Evolutionary conservation across 1,139 yeast genomes (phyloP), one percentile per base, ranked within the genome.

Genomic region (Pichia sp.): DNA sequence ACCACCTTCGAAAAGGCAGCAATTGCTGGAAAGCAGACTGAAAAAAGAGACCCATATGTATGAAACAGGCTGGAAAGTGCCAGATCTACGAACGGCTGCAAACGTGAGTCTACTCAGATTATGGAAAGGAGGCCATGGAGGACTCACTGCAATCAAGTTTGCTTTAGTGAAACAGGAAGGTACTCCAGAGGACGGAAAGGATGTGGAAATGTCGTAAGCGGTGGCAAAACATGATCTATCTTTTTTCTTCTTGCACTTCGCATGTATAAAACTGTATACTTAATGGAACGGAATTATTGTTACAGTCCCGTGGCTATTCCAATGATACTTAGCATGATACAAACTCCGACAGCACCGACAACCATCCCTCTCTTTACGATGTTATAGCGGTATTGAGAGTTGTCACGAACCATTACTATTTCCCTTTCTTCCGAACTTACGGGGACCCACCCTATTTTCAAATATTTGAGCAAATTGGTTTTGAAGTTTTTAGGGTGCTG

Each of bases 41-140:
- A 83, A 84, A 53, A 73, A 77, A 50, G 97, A 91, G 60, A 55
- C 66, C 50, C 79, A 79, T 42, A 80, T 85, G 54, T 90, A 79
- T 66, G 74, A 72, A 16, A 77, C 89, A 1, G 98, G 98, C 0
- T 84, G 84, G 71, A 69, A 65, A 48, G 75, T 87, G 6, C 97
- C 97, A 0, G 91, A 90, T 68, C 68, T 92, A 57, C 74, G 83
- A 3, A 85, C 85, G 62, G 73, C 70, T 49, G 75, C 72, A 10
- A 85, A 84, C 8, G 95, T 88, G 1, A 73, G 75, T 46, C 72
- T 75, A 46, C 72, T 91, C 58, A 76, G 84, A 64, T 69, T 71
- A 20, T 92, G 97, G 97, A 86, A 87, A 62, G 93, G 95, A 27
- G 80, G 89, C 9, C 74, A 80, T 60, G 97, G 97, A 44, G 92